Conservation (phyloP, 257 asterid species). For the Asclepias syriaca region DNA sequence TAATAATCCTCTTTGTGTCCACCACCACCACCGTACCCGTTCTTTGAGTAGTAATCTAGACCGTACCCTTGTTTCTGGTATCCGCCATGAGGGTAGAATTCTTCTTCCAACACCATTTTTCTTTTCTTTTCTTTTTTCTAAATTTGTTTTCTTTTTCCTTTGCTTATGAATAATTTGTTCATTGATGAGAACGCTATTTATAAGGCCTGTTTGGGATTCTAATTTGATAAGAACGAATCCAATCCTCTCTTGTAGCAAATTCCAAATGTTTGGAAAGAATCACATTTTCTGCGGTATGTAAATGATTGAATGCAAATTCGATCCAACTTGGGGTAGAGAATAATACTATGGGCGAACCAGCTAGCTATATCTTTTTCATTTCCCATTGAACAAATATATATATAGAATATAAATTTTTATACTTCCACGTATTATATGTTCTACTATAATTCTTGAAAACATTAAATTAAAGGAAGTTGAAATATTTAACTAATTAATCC, state of each 20-base stretch:
- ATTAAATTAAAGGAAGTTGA: too few relatives aligned
- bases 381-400: not conserved
- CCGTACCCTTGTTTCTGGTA: conserved; percentile 2
- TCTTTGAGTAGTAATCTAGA: not conserved
- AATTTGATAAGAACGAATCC: conserved; percentile 9
- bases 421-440: not conserved
- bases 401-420: too few relatives aligned
- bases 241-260: not conserved
- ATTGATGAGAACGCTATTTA: not conserved
- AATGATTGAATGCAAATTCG: not conserved
- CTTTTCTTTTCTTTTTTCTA: not conserved
- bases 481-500: too few relatives aligned
- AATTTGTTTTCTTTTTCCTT: not conserved
- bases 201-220: not conserved
- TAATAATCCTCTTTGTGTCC: conserved; percentile 6
- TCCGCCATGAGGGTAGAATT: conserved; percentile 1
- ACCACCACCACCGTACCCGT: not conserved
- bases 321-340: not conserved
- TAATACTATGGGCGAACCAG: not conserved
- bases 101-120: conserved; percentile 18
- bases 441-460: too few relatives aligned
- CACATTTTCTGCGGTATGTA: not conserved
- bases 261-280: not conserved
- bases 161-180: not conserved
- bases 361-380: not conserved